Evolutionary conservation across 768 basidiomycete genomes (phyloP).

Genomic region (Leccinum disarticulatum): DNA sequence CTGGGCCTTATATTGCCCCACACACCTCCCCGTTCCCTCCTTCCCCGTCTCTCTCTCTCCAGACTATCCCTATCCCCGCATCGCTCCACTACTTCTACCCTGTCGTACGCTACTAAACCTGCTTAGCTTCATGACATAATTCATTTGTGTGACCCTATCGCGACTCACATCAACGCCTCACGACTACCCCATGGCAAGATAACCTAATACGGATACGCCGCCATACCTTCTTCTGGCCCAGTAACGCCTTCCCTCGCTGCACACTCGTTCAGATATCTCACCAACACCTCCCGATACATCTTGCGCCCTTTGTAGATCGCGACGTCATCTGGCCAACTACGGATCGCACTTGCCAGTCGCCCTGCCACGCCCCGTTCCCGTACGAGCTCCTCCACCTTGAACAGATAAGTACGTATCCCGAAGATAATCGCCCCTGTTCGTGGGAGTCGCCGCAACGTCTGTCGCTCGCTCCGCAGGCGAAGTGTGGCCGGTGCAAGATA

Average conservation of each 20-base stretch:
- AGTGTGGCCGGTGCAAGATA: conserved; percentile 42
- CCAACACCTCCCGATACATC: conserved; percentile 23
- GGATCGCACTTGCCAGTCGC: conserved; percentile 60
- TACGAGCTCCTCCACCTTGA: conserved; percentile 49
- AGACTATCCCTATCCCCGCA: conserved; percentile 1
- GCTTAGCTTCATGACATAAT: not conserved
- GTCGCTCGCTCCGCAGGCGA: conserved; percentile 61
- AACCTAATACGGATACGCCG: conserved; percentile 20
- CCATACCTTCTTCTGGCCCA: conserved; percentile 5
- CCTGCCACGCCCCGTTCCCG: conserved; percentile 59
- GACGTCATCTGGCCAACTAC: conserved; percentile 67
- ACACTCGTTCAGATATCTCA: conserved; percentile 23
- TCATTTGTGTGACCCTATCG: conserved; percentile 3
- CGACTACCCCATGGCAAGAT: conserved; percentile 5
- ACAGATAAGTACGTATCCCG: conserved; percentile 66
- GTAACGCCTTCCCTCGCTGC: conserved; percentile 15
- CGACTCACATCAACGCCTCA: conserved; percentile 3
- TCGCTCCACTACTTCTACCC: not conserved
- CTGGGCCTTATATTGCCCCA: conserved; percentile 22
- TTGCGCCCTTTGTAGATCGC: conserved; percentile 29
- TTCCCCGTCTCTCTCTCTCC: not conserved
- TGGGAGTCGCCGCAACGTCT: conserved; percentile 64
- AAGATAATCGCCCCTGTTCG: conserved; percentile 65
- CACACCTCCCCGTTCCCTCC: conserved; percentile 8
- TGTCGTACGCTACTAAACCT: not conserved